Base-by-base conservation (phyloP, 306 rosid species). In the Castanea crenata region DNA sequence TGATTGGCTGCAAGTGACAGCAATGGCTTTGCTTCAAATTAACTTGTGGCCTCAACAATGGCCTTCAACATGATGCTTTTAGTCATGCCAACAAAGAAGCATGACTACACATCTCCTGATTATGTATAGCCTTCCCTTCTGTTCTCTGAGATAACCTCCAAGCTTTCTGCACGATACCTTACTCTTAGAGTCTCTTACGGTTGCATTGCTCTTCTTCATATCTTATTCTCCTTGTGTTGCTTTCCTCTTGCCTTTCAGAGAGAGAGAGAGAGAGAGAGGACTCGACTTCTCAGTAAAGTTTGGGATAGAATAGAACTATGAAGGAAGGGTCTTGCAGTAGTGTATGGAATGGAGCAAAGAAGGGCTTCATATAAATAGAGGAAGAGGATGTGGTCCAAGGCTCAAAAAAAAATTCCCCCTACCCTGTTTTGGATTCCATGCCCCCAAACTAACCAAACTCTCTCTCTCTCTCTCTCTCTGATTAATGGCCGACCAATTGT, bases 71-170 rank as follows among this genome's bases (percentile, higher is more conserved):
- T 64, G 16, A 8, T 69, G 74, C n/a, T 71, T 21, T 49, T 29
- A 71, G 58, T 71, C 75, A 49, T 49, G 75, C 75, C 75, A 71
- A 27, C 75, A 71, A 14, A 71, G 59, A 35, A 68, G 72, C 72
- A 68, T 68, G 27, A 68, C 54, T 35, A 68, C 72, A 35, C 72
- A 68, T 68, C 75, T 71, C 21, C 59, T 71, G 75, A 71, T 71
- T 21, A 71, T 71, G 59, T 71, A 71, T 15, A 71, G 38, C 38
- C 34, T 71, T 27, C 75, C 75, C 29, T 71, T 71, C 75, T 71
- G 75, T 25, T 71, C 75, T 49, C 27, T 49, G 23, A 71, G 35
- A 71, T 71, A 49, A 5, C 75, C 59, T 49, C 75, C 75, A 6
- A 71, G 75, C 75, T 27, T 71, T 71, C 59, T 49, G 59, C 75